A percentile compares a stretch with the other conserved stretches of the same genome.
phyloP scores from a whole-genome alignment of 257 asterid genomes.

The Penstemon eatonii region DNA sequence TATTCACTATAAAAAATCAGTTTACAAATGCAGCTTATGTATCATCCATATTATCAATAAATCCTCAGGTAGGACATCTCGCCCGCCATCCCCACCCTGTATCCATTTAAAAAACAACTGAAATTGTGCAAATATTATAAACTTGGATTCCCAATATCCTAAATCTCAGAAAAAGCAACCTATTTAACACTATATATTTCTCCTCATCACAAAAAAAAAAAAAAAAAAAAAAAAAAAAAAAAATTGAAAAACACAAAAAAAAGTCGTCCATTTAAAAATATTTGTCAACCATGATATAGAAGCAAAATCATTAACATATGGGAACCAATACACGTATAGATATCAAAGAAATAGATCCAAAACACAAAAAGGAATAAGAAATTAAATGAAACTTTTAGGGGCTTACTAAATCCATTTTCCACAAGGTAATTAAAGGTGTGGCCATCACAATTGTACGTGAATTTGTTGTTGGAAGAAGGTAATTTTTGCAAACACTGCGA shows the following conservation, averaged over 20 bases:
- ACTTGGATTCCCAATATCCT: too few relatives aligned
- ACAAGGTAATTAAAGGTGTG: conserved; percentile 56
- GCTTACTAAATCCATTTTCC: conserved; percentile 52
- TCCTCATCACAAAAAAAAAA: not conserved
- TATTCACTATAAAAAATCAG: not conserved
- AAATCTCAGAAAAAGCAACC: too few relatives aligned
- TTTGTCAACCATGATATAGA: not conserved
- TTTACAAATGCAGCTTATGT: too few relatives aligned
- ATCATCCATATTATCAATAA: too few relatives aligned
- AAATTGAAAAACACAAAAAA: not conserved
- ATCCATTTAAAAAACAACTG: too few relatives aligned
- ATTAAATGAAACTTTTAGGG: not conserved
- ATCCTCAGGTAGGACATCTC: too few relatives aligned
- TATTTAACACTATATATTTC: too few relatives aligned
- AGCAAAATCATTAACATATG: not conserved
- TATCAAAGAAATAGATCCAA: not conserved
- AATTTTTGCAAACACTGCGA: conserved; percentile 52
- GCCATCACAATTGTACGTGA: conserved; percentile 54
- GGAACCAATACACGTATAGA: not conserved
- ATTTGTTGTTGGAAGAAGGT: conserved; percentile 48
- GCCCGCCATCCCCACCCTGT: too few relatives aligned
- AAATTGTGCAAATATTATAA: too few relatives aligned
- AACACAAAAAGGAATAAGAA: not conserved
- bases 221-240: not conserved
- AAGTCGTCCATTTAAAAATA: not conserved